Evolutionary conservation across 1,284 basidiomycete species (phyloP).

Genomic region (Exobasidium cylindrosporum): DNA sequence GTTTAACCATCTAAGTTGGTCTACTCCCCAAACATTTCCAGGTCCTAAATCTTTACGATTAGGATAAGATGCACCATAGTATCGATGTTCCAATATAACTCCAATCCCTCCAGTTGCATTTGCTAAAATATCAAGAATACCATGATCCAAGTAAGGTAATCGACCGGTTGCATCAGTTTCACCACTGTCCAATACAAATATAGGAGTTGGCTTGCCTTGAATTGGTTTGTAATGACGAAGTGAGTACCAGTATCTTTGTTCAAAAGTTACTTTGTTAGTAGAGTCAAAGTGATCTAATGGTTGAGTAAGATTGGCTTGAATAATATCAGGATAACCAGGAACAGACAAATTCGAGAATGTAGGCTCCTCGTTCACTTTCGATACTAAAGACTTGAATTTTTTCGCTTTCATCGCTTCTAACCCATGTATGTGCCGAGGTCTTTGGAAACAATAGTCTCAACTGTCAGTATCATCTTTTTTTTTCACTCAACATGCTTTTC

Average conservation of each 20-base stretch:
- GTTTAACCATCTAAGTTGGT: conserved; percentile 71
- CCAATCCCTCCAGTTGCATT: conserved; percentile 75
- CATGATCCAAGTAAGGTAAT: conserved; percentile 56
- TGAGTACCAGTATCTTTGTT: conserved; percentile 76
- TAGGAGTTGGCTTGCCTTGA: conserved; percentile 66
- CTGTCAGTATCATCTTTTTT: too few species aligned
- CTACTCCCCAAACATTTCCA: conserved; percentile 35
- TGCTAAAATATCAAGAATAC: conserved; percentile 79
- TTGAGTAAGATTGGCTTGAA: conserved; percentile 64
- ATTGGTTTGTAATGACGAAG: conserved; percentile 75
- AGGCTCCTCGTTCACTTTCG: not conserved
- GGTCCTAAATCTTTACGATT: conserved; percentile 71
- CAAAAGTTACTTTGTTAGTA: conserved; percentile 57
- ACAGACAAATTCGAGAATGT: too few species aligned
- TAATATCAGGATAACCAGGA: conserved; percentile 17
- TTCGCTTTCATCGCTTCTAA: not conserved
- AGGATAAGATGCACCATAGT: conserved; percentile 71
- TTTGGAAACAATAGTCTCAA: too few species aligned
- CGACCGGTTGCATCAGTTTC: conserved; percentile 49
- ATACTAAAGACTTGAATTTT: not conserved
- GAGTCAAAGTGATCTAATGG: conserved; percentile 70
- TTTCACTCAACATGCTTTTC: too few species aligned
- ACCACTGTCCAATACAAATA: conserved; percentile 55
- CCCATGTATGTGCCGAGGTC: not conserved
- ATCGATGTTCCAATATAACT: conserved; percentile 72